Base-by-base conservation (phyloP, 2,329 filamentous ascomycete genomes). In the Phaeosphaeria sp. region DNA sequence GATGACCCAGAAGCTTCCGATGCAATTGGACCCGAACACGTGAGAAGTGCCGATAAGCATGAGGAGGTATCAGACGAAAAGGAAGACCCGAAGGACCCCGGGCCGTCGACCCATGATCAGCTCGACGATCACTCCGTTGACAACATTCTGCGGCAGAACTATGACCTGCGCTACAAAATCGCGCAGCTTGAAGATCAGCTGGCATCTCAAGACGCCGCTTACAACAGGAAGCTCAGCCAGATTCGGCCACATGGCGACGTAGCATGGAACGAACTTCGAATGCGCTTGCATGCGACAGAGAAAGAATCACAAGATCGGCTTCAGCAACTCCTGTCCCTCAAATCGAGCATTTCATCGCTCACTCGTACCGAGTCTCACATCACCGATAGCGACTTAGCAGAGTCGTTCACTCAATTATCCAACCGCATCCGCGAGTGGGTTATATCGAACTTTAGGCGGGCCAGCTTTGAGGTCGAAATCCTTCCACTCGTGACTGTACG, bases 371-470 rank as follows among this genome's bases (percentile, higher is more conserved):
- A 87, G 27, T 84, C 84, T 21, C 85, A 88, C 60, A 75, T 80
- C 46, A 88, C 87, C 60, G 90, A 92, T 67, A 87, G 89, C 73
- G 85, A 87, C 11, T 85, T 92, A 69, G 84, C 81, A 1, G 85
- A 89, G 50, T 81, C 82, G 10, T 85, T 90, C 80, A 80, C 83
- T 50, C 81, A 84, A 56, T 73, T 92, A 47, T 85, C 85, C 20
- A 89, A 91, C 66, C 85, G 88, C 22, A 76, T 91, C 65, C 89
- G 91, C 77, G 91, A 92, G 66, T 92, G 89, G 89, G 85, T 89
- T 3, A 87, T 92, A 65, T 84, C 85, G 23, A 85, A 90, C 71
- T 92, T 90, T 63, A 82, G 89, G 51, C 85, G 84, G 60, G 82
- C 84, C 13, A 89, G 84, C 76, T 76, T 89, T 51, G 55, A 65